Evolutionary conservation across 371 early-diverging fungal genomes (phyloP).

Genomic region (Mucor irregularis): DNA sequence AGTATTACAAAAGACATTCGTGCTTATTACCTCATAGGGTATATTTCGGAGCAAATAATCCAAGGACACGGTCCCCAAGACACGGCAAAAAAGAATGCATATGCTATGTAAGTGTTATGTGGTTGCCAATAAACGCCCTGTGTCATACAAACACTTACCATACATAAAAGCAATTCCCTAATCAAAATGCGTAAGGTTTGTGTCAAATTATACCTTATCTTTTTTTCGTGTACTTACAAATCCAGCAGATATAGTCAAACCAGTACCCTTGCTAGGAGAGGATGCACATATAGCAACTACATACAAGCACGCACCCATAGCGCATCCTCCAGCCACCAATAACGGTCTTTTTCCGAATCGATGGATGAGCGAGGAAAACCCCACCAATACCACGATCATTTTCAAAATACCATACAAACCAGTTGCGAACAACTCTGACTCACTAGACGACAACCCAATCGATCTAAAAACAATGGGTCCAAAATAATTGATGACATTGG

Average conservation of each 20-base stretch:
- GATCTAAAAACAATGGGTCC: conserved; percentile 50
- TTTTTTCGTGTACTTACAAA: conserved; percentile 9
- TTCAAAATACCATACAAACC: conserved; percentile 39
- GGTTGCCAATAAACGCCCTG: too few relatives aligned
- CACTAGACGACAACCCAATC: conserved; percentile 32
- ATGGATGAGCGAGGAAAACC: conserved; percentile 17
- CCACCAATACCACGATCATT: conserved; percentile 19
- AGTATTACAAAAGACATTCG: neutral
- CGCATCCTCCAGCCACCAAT: conserved; percentile 18
- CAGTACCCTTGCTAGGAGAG: neutral
- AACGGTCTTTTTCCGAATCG: conserved; percentile 24
- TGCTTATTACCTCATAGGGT: conserved; percentile 27
- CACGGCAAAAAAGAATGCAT: conserved; percentile 31
- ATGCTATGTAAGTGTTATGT: conserved; percentile 11
- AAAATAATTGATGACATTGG: conserved; percentile 52
- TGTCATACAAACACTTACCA: conserved; percentile 19
- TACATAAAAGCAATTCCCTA: conserved; percentile 39
- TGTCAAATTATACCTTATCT: neutral
- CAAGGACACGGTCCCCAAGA: conserved; percentile 45
- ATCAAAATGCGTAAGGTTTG: neutral
- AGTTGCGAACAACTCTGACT: conserved; percentile 42
- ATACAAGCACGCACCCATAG: conserved; percentile 24
- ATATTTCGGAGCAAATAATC: conserved; percentile 64
- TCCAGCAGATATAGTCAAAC: conserved; percentile 14
- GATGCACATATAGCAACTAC: conserved; percentile 21